phyloP scores from a whole-genome alignment of 257 asterid genomes.

The Nicotiana tomentosiformis region DNA sequence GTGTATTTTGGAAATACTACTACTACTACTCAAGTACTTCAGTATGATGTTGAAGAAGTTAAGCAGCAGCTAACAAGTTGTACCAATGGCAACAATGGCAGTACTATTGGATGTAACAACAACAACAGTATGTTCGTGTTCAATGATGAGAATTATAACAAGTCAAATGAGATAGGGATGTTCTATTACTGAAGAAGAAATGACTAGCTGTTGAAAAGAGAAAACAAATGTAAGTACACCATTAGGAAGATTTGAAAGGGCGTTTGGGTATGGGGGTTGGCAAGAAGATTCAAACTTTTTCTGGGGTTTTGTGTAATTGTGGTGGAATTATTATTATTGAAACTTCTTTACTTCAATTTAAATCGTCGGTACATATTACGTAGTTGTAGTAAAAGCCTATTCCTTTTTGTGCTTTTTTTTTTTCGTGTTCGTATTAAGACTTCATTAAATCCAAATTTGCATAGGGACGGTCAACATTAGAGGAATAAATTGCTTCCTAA shows the following conservation, averaged over 20 bases:
- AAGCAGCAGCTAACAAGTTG: constrained; percentile 29
- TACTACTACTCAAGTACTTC: not conserved
- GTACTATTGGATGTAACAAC: not conserved
- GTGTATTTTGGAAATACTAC: constrained; percentile 15
- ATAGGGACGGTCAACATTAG: too few species aligned
- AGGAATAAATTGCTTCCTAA: too few species aligned
- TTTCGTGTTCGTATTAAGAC: too few species aligned
- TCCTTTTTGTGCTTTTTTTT: too few species aligned
- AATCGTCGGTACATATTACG: not conserved
- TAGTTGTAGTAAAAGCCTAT: not conserved
- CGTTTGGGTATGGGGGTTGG: not conserved
- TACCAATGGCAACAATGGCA: constrained; percentile 7
- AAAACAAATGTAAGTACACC: constrained; percentile 5
- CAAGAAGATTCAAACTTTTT: not conserved
- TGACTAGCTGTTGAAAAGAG: not conserved
- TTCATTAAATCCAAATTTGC: too few species aligned
- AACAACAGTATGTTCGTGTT: constrained; percentile 16
- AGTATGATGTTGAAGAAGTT: constrained; percentile 57
- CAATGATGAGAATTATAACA: constrained; percentile 41
- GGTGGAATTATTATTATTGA: not conserved
- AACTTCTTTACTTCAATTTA: not conserved
- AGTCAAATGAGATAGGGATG: constrained; percentile 38
- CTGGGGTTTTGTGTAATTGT: not conserved
- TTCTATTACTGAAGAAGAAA: constrained; percentile 32
- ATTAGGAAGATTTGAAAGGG: constrained; percentile 39